These are phyloP conservation scores for Podospora pseudocomata DNA, from an alignment of 495 filamentous ascomycete genomes.

Conservation along the genomic window DNA sequence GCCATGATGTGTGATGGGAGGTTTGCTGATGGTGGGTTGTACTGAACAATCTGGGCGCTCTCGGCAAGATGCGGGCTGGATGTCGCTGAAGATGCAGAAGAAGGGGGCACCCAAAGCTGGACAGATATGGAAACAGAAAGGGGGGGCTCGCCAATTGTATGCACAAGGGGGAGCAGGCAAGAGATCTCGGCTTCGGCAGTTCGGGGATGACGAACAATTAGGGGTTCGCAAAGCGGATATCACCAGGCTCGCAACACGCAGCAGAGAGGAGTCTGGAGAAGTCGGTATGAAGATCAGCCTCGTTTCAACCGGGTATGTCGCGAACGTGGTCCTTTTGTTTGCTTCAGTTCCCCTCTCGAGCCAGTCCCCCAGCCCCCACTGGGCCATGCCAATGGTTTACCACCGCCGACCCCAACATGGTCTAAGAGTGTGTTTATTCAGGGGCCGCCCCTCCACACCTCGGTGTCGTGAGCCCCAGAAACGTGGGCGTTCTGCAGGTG, in stretches of 20 bases:
- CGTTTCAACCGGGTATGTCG: background rate
- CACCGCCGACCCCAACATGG: background rate
- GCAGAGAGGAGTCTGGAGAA: background rate
- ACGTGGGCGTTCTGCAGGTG: background rate
- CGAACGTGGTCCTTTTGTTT: background rate
- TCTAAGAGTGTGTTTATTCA: background rate
- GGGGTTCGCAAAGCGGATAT: background rate
- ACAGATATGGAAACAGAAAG: background rate
- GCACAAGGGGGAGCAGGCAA: background rate
- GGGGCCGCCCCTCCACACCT: background rate
- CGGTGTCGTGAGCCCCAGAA: background rate
- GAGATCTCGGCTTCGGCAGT: background rate
- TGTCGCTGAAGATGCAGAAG: background rate
- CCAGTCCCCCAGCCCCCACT: background rate
- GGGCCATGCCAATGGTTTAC: background rate
- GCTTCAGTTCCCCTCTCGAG: background rate
- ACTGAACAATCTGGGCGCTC: background rate
- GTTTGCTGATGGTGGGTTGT: background rate
- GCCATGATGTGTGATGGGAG: slow-evolving; percentile 3
- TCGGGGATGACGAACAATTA: background rate
- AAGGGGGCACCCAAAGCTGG: background rate
- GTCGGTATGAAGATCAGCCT: background rate
- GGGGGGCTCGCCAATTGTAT: no score
- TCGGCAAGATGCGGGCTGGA: background rate
- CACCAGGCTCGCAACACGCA: background rate